A percentile compares a stretch with the other conserved stretches of the same genome.
phyloP scores from a whole-genome alignment of 768 basidiomycete species.

The Tulasnella sp. region DNA sequence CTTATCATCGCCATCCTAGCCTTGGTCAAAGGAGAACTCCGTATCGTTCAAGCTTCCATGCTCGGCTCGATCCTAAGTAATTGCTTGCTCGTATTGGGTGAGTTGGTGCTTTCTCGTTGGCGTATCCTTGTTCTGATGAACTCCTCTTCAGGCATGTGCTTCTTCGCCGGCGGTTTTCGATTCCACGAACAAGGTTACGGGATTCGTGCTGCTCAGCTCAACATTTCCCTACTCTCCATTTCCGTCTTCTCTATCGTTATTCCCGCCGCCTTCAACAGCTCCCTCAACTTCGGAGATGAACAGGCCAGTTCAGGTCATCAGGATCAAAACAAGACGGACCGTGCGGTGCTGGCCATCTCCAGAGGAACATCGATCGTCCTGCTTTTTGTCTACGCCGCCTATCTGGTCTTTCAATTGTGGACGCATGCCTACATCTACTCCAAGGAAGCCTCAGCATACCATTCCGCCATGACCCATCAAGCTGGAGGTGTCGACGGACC shows the following conservation, averaged over 20 bases:
- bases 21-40: slow-evolving; percentile 74
- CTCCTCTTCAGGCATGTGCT: slow-evolving; percentile 85
- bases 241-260: slow-evolving; percentile 34
- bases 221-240: slow-evolving; percentile 73
- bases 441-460: slow-evolving; percentile 30
- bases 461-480: slow-evolving; percentile 25
- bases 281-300: slow-evolving; percentile 29
- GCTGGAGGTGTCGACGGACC: slow-evolving; percentile 27
- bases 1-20: slow-evolving; percentile 59
- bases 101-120: background rate
- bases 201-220: slow-evolving; percentile 71
- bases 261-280: slow-evolving; percentile 33
- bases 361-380: slow-evolving; percentile 32
- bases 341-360: slow-evolving; percentile 29
- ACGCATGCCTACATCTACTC: slow-evolving; percentile 74
- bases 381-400: slow-evolving; percentile 33
- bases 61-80: slow-evolving; percentile 33
- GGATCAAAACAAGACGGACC: slow-evolving; percentile 19
- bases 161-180: slow-evolving; percentile 81
- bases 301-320: background rate
- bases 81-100: slow-evolving; percentile 31
- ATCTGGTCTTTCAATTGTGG: slow-evolving; percentile 66
- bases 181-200: slow-evolving; percentile 84
- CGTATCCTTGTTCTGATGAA: background rate
- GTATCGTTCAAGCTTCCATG: slow-evolving; percentile 73